phyloP scores from a whole-genome alignment of 768 basidiomycete species.

The Crepidotus variabilis region DNA sequence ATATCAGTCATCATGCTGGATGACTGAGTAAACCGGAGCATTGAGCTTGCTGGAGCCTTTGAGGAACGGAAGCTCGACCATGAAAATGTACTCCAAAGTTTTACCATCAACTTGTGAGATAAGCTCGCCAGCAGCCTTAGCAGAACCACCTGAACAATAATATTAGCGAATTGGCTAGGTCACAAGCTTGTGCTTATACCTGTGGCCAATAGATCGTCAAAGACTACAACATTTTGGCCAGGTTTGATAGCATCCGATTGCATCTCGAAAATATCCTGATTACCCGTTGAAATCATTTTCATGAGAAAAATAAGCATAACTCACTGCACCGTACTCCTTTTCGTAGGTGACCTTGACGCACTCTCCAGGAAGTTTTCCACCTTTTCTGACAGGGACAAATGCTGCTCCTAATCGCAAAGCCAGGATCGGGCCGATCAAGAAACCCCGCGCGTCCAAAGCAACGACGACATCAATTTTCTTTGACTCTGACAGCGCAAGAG shows the following conservation, averaged over 20 bases:
- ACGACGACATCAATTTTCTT: conserved; percentile 89
- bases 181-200: conserved; percentile 42
- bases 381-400: conserved; percentile 94
- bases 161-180: not conserved
- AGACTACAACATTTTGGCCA: conserved; percentile 80
- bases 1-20: conserved; percentile 64
- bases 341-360: conserved; percentile 73
- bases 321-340: conserved; percentile 90
- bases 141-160: conserved; percentile 72
- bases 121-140: conserved; percentile 88
- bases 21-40: conserved; percentile 85
- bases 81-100: conserved; percentile 90
- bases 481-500: conserved; percentile 52
- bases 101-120: conserved; percentile 79
- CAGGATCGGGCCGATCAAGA: conserved; percentile 90
- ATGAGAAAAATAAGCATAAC: conserved; percentile 17
- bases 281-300: not conserved
- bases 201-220: conserved; percentile 96
- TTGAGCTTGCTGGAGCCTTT: conserved; percentile 75
- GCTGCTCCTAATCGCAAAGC: conserved; percentile 88
- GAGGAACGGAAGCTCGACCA: conserved; percentile 78
- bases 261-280: conserved; percentile 93
- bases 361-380: conserved; percentile 90
- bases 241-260: conserved; percentile 80
- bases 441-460: conserved; percentile 93